A percentile compares a stretch with the other conserved stretches of the same genome.
Evolutionary conservation across 768 basidiomycete genomes (phyloP).

Genomic region (Pleurotus eryngii): DNA sequence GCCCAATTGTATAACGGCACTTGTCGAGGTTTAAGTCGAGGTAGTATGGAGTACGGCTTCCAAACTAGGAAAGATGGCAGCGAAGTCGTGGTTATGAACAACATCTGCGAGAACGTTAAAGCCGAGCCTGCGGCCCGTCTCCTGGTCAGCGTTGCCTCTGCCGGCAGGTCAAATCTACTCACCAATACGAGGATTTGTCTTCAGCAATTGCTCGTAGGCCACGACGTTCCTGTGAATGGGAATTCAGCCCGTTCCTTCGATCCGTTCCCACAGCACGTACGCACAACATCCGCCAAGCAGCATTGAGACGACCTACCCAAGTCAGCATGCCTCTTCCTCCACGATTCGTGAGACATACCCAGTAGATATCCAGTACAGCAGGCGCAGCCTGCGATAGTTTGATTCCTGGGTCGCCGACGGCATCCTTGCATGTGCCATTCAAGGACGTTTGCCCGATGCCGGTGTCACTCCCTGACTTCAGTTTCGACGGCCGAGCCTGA

Average conservation of each 20-base stretch:
- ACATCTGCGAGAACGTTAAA: constrained; percentile 81
- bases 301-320: constrained; percentile 44
- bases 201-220: constrained; percentile 72
- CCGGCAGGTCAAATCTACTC: constrained; percentile 11
- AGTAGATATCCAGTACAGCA: constrained; percentile 35
- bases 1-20: constrained; percentile 71
- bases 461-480: too few relatives aligned
- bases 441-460: too few relatives aligned
- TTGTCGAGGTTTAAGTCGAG: constrained; percentile 58
- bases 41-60: constrained; percentile 29
- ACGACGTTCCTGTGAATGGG: constrained; percentile 59
- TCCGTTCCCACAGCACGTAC: constrained; percentile 35
- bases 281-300: constrained; percentile 85
- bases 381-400: constrained; percentile 28
- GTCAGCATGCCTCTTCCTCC: constrained; percentile 4
- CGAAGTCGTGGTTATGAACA: constrained; percentile 68
- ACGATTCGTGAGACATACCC: constrained; percentile 18
- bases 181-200: constrained; percentile 69
- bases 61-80: constrained; percentile 60
- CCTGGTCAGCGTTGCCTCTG: not conserved
- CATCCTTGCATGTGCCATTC: too few relatives aligned
- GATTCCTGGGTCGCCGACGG: constrained; percentile 22
- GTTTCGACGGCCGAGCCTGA: too few relatives aligned
- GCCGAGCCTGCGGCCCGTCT: constrained; percentile 54
- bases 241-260: not conserved